Conservation (phyloP, 139 green algal species). For the Coelastrella sp. region DNA sequence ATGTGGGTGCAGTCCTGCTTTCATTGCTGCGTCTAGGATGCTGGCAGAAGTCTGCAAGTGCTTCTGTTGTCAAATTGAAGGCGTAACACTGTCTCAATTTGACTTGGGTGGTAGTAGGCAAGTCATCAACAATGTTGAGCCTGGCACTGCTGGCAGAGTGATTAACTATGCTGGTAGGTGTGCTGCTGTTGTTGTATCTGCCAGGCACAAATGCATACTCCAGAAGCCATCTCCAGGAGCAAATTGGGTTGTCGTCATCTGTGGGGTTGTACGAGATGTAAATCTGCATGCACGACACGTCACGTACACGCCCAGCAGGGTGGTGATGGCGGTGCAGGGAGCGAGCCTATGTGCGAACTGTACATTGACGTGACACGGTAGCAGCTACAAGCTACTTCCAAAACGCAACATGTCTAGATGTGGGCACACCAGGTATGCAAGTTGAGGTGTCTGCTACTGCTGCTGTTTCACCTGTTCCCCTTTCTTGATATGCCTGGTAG, state of each 20-base stretch:
- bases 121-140: too few species aligned
- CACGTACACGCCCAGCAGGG: neutral
- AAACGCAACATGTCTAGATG: too few species aligned
- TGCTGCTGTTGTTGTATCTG: conserved; percentile 19
- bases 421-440: too few species aligned
- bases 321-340: too few species aligned
- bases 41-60: neutral
- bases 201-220: conserved; percentile 16
- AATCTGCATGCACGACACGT: neutral
- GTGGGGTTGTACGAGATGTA: conserved; percentile 39
- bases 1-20: too few species aligned
- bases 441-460: too few species aligned
- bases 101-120: neutral
- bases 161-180: too few species aligned
- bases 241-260: conserved; percentile 12
- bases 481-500: neutral
- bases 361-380: too few species aligned
- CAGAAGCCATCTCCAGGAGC: conserved; percentile 38
- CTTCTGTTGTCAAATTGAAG: conserved; percentile 17
- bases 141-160: too few species aligned
- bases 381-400: too few species aligned
- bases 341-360: too few species aligned
- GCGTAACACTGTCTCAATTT: neutral
- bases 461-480: conserved; percentile 29
- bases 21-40: neutral